Percentiles rank a stretch among this genome's conserved stretches.
These are phyloP conservation scores for Odontarrhena argentea DNA, from an alignment of 345 rosid species.

Conservation along the genomic window DNA sequence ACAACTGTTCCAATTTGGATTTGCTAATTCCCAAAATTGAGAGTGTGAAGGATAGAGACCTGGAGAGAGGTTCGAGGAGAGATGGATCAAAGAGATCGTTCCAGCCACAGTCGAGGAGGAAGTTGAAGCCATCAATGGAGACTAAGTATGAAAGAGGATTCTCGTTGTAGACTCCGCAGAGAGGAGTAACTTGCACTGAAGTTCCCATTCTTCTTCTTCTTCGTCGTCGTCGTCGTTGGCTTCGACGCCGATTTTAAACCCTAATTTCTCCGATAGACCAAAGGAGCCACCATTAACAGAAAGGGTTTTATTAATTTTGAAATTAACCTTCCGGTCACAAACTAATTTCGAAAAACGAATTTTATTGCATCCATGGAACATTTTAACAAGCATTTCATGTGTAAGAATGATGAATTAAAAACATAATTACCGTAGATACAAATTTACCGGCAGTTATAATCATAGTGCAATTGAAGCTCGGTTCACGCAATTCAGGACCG, in stretches of 20 bases:
- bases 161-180: slow-evolving; percentile 92
- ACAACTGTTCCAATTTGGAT: background rate
- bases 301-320: background rate
- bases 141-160: slow-evolving; percentile 87
- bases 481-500: too few relatives aligned
- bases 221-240: slow-evolving; percentile 11
- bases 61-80: slow-evolving; percentile 88
- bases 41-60: slow-evolving; percentile 39
- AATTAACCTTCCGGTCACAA: too few relatives aligned
- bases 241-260: slow-evolving; percentile 29
- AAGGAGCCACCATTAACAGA: slow-evolving; percentile 24
- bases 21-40: background rate
- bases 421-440: too few relatives aligned
- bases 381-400: too few relatives aligned
- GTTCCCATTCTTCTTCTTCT: slow-evolving; percentile 66
- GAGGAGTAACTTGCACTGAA: slow-evolving; percentile 80
- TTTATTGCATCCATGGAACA: too few relatives aligned
- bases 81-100: slow-evolving; percentile 89
- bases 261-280: slow-evolving; percentile 34
- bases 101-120: slow-evolving; percentile 97
- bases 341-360: too few relatives aligned
- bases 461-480: too few relatives aligned
- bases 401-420: too few relatives aligned
- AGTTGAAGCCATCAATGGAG: slow-evolving; percentile 85
- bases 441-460: too few relatives aligned